These are phyloP conservation scores for Didymella keratinophila DNA, from an alignment of 2,329 filamentous ascomycete species.

Conservation along the genomic window DNA sequence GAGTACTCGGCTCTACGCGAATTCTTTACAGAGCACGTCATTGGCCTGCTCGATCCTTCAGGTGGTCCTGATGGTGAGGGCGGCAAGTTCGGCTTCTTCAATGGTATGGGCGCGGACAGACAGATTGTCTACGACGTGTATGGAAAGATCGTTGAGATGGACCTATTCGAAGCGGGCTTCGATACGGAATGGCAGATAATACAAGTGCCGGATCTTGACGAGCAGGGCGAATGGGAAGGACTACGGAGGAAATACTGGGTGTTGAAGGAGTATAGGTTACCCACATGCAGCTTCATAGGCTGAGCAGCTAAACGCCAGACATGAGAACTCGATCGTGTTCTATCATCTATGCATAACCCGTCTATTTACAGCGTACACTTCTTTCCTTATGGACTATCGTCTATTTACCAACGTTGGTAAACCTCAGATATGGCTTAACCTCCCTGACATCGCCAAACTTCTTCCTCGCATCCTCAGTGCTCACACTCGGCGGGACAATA, in stretches of 20 bases:
- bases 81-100: conserved; percentile 69
- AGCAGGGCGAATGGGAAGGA: conserved; percentile 83
- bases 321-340: too few relatives aligned
- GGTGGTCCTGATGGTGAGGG: conserved; percentile 52
- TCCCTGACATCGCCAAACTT: conserved; percentile 79
- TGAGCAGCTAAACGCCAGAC: conserved; percentile 47
- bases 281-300: conserved; percentile 76
- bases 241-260: conserved; percentile 91
- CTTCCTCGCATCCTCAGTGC: conserved; percentile 83
- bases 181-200: conserved; percentile 88
- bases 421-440: conserved; percentile 74
- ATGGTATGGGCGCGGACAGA: conserved; percentile 86
- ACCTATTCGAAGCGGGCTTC: conserved; percentile 85
- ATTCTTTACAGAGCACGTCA: conserved; percentile 89
- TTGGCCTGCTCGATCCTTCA: conserved; percentile 73
- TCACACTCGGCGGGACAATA: conserved; percentile 84
- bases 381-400: neutral
- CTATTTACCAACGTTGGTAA: conserved; percentile 62
- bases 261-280: conserved; percentile 77
- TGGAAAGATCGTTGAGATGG: conserved; percentile 86
- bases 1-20: conserved; percentile 83
- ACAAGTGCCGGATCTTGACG: conserved; percentile 73
- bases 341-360: too few relatives aligned
- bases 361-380: neutral
- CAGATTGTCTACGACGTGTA: conserved; percentile 97